A percentile compares a stretch with the other conserved stretches of the same genome.
Conservation (phyloP, 1,284 basidiomycete genomes). For the Grifola frondosa region DNA sequence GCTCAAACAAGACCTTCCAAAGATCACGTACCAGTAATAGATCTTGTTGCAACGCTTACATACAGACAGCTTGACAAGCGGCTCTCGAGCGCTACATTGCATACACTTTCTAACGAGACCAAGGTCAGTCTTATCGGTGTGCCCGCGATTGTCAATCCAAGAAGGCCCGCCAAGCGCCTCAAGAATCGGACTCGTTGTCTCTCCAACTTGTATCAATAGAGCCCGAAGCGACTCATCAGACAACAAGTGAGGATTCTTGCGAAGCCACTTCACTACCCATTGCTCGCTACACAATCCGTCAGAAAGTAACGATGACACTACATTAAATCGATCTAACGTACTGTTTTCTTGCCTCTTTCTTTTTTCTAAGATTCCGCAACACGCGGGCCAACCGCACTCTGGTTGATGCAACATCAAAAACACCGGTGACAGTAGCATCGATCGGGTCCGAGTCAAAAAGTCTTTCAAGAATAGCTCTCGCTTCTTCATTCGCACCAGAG, state of each 20-base stretch:
- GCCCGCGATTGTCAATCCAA: conserved; percentile 14
- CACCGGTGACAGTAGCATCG: not conserved
- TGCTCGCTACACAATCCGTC: conserved; percentile 2
- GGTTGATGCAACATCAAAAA: not conserved
- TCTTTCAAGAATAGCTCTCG: not conserved
- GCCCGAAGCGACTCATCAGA: conserved; percentile 5
- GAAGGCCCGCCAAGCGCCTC: conserved; percentile 15
- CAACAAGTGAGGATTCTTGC: conserved; percentile 18
- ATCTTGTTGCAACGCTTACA: conserved; percentile 20
- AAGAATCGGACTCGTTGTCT: conserved; percentile 13
- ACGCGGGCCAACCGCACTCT: conserved; percentile 3
- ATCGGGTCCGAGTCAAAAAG: not conserved
- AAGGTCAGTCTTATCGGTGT: conserved; percentile 13
- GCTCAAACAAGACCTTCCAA: too few species aligned
- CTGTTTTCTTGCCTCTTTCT: conserved; percentile 5
- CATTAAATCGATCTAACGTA: conserved; percentile 1
- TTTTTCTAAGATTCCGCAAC: not conserved
- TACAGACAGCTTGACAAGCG: conserved; percentile 16
- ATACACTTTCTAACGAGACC: conserved; percentile 14
- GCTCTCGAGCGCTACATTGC: conserved; percentile 15
- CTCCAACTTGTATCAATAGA: conserved; percentile 6
- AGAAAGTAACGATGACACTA: not conserved
- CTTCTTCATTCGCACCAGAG: too few species aligned
- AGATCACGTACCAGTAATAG: conserved; percentile 21
- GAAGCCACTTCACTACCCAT: conserved; percentile 18